phyloP scores from a whole-genome alignment of 495 filamentous ascomycete genomes.

The Tuber calosporum region DNA sequence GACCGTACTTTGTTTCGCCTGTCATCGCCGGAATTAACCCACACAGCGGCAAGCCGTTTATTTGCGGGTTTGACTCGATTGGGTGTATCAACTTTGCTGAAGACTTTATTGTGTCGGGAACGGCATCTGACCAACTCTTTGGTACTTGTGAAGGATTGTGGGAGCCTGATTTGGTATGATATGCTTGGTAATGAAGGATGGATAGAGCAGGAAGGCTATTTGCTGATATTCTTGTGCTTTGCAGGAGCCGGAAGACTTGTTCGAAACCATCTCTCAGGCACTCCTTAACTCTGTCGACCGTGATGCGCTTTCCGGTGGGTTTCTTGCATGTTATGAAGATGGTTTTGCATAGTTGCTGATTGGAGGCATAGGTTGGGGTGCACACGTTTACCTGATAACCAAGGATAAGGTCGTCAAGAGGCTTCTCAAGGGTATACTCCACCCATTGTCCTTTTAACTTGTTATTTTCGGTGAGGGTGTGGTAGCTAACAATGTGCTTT shows the following conservation, averaged over 20 bases:
- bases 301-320: slow-evolving; percentile 70
- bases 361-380: slow-evolving; percentile 63
- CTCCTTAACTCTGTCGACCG: slow-evolving; percentile 91
- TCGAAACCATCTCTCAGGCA: slow-evolving; percentile 97
- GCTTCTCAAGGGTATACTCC: slow-evolving; percentile 70
- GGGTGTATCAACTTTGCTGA: slow-evolving; percentile 98
- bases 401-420: slow-evolving; percentile 99
- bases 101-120: slow-evolving; percentile 97
- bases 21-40: slow-evolving; percentile 91
- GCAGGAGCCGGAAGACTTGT: slow-evolving; percentile 83
- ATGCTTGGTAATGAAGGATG: not conserved
- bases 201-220: not conserved
- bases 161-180: slow-evolving; percentile 86
- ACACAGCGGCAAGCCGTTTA: slow-evolving; percentile 87
- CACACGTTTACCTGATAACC: slow-evolving; percentile 97
- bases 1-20: slow-evolving; percentile 89
- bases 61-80: slow-evolving; percentile 98
- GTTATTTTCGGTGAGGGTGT: not conserved
- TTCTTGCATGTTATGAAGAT: not conserved
- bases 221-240: not conserved
- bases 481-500: slow-evolving; percentile 17
- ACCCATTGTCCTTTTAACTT: slow-evolving; percentile 5
- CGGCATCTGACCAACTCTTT: slow-evolving; percentile 92
- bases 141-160: slow-evolving; percentile 97
- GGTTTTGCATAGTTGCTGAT: not conserved